Evolutionary conservation across 805 yeast genomes (phyloP).

Genomic region (Ogataea siamensis): DNA sequence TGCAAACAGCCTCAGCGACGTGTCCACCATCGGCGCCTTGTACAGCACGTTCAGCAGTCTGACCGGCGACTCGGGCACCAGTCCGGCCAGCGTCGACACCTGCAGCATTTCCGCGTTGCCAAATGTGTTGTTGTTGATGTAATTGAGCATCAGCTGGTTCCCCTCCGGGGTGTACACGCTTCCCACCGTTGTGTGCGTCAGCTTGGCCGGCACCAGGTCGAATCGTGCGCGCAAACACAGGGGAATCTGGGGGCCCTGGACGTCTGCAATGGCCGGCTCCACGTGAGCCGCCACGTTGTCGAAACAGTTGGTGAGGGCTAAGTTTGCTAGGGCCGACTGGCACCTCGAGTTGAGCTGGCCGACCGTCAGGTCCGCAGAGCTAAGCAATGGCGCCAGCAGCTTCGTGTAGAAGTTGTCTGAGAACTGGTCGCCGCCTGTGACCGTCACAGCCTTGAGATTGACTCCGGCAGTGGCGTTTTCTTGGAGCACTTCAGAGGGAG

Average conservation of each 20-base stretch:
- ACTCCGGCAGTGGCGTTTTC: conserved; percentile 26
- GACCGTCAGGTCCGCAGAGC: conserved; percentile 39
- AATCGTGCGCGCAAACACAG: conserved; percentile 36
- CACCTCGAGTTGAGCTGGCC: conserved; percentile 37
- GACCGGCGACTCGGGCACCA: conserved; percentile 49
- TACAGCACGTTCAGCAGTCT: conserved; percentile 52
- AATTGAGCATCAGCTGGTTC: conserved; percentile 34
- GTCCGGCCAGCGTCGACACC: conserved; percentile 45
- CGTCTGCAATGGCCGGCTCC: conserved; percentile 17
- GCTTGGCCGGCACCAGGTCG: conserved; percentile 33
- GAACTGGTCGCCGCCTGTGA: conserved; percentile 32
- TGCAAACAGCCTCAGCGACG: conserved; percentile 47
- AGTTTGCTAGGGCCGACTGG: conserved; percentile 20
- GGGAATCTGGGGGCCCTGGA: conserved; percentile 9
- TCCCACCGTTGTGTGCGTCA: conserved; percentile 34
- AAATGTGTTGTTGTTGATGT: conserved; percentile 48
- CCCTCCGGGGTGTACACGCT: conserved; percentile 37
- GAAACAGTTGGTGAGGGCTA: conserved; percentile 31
- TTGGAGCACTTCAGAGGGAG: conserved; percentile 18
- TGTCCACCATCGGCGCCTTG: conserved; percentile 44
- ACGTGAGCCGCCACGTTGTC: conserved; percentile 24
- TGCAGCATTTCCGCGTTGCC: conserved; percentile 68
- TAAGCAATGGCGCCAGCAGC: conserved; percentile 43
- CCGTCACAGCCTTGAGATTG: conserved; percentile 30
- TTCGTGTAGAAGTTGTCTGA: conserved; percentile 44